Conservation (phyloP, 805 yeast genomes). For the Pichia gijzeniarum region DNA sequence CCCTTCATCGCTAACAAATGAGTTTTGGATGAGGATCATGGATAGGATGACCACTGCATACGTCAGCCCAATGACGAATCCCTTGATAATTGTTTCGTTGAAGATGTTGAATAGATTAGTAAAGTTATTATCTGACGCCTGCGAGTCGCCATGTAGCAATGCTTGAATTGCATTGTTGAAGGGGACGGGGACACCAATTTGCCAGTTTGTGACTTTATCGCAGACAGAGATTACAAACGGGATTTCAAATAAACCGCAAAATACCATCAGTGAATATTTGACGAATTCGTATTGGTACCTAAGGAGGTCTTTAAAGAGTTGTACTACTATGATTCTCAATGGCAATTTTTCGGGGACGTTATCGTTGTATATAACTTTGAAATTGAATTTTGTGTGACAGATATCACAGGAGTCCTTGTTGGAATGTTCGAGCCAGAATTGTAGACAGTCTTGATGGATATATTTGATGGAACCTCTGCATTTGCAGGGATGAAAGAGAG, state of each 20-base stretch:
- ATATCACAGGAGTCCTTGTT: slow-evolving; percentile 74
- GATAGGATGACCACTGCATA: slow-evolving; percentile 22
- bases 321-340: slow-evolving; percentile 37
- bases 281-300: slow-evolving; percentile 8
- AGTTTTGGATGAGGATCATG: slow-evolving; percentile 42
- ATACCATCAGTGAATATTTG: slow-evolving; percentile 6
- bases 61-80: slow-evolving; percentile 12
- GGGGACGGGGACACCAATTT: slow-evolving; percentile 43
- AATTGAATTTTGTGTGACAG: slow-evolving; percentile 69
- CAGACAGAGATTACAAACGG: slow-evolving; percentile 54
- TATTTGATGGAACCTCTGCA: slow-evolving; percentile 91
- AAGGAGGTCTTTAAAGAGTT: slow-evolving; percentile 16
- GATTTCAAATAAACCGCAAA: slow-evolving; percentile 33
- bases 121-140: slow-evolving; percentile 26
- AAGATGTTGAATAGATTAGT: slow-evolving; percentile 2
- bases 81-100: slow-evolving; percentile 15
- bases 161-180: not conserved
- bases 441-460: slow-evolving; percentile 86
- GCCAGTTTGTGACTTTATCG: slow-evolving; percentile 49
- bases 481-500: slow-evolving; percentile 84
- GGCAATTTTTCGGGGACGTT: slow-evolving; percentile 54
- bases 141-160: not conserved
- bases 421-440: slow-evolving; percentile 79
- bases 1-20: slow-evolving; percentile 67
- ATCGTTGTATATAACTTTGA: slow-evolving; percentile 33